Conservation (phyloP, 2,329 filamentous ascomycete species). For the Trichophyton simii region DNA sequence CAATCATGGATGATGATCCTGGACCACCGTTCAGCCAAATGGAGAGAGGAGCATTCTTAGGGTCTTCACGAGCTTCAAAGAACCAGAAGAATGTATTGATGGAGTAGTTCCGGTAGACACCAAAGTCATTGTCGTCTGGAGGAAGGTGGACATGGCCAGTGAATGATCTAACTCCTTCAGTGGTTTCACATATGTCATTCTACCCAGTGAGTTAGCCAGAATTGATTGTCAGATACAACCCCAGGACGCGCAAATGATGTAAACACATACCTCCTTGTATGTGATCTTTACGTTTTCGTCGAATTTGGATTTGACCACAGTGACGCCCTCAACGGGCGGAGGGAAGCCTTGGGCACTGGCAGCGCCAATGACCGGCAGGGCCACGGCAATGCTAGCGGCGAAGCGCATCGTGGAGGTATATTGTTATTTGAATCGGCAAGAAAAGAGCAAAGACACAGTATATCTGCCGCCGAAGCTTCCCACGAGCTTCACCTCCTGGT, state of each 20-base stretch:
- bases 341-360: slow-evolving; percentile 22
- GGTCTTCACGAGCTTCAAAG: slow-evolving; percentile 37
- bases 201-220: neutral
- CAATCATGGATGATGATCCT: slow-evolving; percentile 33
- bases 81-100: slow-evolving; percentile 31
- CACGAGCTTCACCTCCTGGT: neutral
- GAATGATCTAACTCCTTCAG: slow-evolving; percentile 11
- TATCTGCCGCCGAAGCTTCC: neutral
- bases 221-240: neutral
- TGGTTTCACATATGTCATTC: slow-evolving; percentile 12
- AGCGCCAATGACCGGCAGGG: neutral
- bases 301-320: slow-evolving; percentile 29
- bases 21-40: slow-evolving; percentile 39
- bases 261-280: slow-evolving; percentile 32
- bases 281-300: slow-evolving; percentile 32
- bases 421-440: neutral
- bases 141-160: slow-evolving; percentile 14
- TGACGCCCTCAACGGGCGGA: slow-evolving; percentile 30
- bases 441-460: neutral
- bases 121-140: slow-evolving; percentile 9
- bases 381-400: slow-evolving; percentile 4
- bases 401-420: slow-evolving; percentile 4
- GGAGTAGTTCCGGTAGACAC: slow-evolving; percentile 11
- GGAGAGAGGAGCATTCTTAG: slow-evolving; percentile 31
- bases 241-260: neutral